Evolutionary conservation across 2,329 filamentous ascomycete species (phyloP), one percentile per base, ranked within the genome.

Genomic region (Botrytis hyacinthi): DNA sequence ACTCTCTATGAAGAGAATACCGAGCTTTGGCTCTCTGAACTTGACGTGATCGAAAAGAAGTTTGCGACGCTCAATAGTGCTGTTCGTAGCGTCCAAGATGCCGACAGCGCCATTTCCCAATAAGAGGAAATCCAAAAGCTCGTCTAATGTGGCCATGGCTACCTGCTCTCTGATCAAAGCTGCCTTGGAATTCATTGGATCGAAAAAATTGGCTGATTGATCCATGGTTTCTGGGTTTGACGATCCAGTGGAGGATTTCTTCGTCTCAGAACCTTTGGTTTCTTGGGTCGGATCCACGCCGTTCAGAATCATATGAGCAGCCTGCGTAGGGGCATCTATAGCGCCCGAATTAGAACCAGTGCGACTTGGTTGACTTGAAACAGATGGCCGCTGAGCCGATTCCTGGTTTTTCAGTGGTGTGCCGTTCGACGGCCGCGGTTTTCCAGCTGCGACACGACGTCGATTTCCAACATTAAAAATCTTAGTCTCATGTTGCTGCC

Each of bases 401-500:
- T 63, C n/a, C 76, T 78, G 16, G 12, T 40, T 5, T 76, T 78
- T 72, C 29, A 74, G 75, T 32, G 77, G 75, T 20, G 48, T 70
- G 63, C 26, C 74, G 16, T 77, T 75, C 8, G 76, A 76, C 29
- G 29, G 62, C 12, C 75, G 70, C 54, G 78, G 75, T 54, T 83
- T 84, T 69, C 92, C 92, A 61, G 92, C 93, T 29, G 91, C 93
- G 69, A 95, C 89, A 78, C 96, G 91, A 79, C 96, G 89, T 80
- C 94, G 89, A 82, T 97, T 95, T 75, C 96, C 96, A 54, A 99
- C 96, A 80, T 99, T 99, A 89, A 99, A 99, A 78, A 99, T 98
- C 77, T 88, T 89, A 20, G 95, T 96, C 80, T 97, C 93, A 83
- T 99, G 95, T 81, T 99, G 96, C 80, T 98, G 90, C 96, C 96